Percentiles rank a stretch among this genome's conserved stretches.
Conservation (phyloP, 2,329 filamentous ascomycete genomes). For the Alternaria metachromatica region DNA sequence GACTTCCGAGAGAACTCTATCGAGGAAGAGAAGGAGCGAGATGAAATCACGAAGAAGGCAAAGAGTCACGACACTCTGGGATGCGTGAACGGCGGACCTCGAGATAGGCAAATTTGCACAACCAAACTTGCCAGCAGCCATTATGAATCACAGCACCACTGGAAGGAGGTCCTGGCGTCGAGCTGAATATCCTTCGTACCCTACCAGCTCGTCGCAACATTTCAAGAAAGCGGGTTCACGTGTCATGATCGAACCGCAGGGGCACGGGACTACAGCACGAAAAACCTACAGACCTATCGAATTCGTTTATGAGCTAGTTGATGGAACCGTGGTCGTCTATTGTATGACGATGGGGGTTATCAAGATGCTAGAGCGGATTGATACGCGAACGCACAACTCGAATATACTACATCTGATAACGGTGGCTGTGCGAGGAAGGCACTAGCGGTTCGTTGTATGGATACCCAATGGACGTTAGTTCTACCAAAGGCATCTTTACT, state of each 20-base stretch:
- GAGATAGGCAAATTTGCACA: background rate
- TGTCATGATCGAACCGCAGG: background rate
- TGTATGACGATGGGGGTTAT: background rate
- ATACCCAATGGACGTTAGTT: background rate
- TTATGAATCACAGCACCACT: background rate
- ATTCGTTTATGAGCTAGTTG: background rate
- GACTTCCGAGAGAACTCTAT: background rate
- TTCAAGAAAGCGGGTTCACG: background rate
- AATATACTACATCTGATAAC: background rate
- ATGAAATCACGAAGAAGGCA: background rate
- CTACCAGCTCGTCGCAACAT: background rate
- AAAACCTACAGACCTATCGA: background rate
- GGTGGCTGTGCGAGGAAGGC: background rate
- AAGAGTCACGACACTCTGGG: background rate
- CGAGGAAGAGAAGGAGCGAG: background rate
- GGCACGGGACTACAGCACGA: background rate
- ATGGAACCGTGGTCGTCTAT: background rate
- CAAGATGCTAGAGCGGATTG: background rate
- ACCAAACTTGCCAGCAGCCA: background rate
- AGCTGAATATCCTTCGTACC: background rate
- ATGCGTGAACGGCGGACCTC: background rate
- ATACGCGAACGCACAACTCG: background rate
- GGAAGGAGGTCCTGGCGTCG: background rate
- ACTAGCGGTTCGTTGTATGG: background rate
- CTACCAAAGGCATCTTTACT: background rate